Evolutionary conservation across 257 asterid species (phyloP).

Genomic region (Plantago ovata): DNA sequence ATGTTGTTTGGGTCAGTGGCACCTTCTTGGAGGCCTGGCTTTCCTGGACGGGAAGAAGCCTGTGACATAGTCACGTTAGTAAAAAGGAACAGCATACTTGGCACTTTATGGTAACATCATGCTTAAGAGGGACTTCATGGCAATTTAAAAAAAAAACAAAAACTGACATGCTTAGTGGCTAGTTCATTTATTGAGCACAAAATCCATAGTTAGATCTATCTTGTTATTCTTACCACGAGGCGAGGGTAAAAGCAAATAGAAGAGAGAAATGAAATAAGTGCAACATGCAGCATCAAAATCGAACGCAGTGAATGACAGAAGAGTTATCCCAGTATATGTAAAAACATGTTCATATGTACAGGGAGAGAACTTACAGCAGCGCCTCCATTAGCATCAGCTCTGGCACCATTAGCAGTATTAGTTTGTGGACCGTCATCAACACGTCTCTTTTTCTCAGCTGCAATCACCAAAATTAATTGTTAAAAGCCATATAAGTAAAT

Average conservation of each 20-base stretch:
- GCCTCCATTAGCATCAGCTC: conserved; percentile 74
- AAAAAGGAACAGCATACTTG: not conserved
- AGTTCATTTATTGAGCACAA: no score
- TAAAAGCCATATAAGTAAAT: conserved; percentile 12
- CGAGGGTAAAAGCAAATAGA: no score
- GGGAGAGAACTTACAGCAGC: conserved; percentile 63
- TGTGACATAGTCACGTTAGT: conserved; percentile 19
- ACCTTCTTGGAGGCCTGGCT: conserved; percentile 48
- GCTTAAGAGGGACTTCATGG: no score
- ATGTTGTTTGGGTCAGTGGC: conserved; percentile 79
- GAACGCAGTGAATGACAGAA: not conserved
- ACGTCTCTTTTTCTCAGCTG: conserved; percentile 74
- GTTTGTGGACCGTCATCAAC: conserved; percentile 62
- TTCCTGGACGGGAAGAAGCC: conserved; percentile 67
- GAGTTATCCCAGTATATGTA: not conserved
- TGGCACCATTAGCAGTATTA: conserved; percentile 59
- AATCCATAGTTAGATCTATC: no score
- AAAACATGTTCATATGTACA: not conserved
- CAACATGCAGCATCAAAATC: no score
- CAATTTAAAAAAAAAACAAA: no score
- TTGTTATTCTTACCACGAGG: no score
- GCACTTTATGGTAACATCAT: no score
- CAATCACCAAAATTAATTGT: conserved; percentile 16
- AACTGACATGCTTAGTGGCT: no score
- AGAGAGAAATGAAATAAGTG: no score